A percentile compares a stretch with the other conserved stretches of the same genome.
These are phyloP conservation scores for Rubia occidens DNA, from an alignment of 305 asterid genomes.

Conservation along the genomic window DNA sequence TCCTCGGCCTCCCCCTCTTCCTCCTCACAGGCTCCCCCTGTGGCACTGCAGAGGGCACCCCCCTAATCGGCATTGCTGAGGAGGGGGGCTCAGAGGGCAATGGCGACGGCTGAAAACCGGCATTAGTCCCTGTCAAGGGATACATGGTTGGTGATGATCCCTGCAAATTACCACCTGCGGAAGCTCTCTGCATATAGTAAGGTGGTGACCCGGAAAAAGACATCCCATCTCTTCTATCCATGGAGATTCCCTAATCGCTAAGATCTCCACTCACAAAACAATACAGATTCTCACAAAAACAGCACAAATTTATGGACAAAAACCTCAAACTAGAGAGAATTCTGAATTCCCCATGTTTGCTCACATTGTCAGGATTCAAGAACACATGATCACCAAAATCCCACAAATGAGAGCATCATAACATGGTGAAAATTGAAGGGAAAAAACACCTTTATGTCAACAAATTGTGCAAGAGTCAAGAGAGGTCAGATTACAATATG, in stretches of 20 bases:
- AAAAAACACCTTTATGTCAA: slow-evolving; percentile 8
- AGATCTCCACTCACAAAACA: slow-evolving; percentile 16
- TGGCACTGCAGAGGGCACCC: slow-evolving; percentile 32
- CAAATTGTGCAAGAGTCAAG: background rate
- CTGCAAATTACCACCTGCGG: slow-evolving; percentile 33
- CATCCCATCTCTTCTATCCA: slow-evolving; percentile 75
- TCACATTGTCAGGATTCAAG: slow-evolving; percentile 11
- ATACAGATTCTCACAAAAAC: background rate
- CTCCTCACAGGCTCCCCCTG: slow-evolving; percentile 64
- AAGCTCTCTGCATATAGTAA: slow-evolving; percentile 48
- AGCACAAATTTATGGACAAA: slow-evolving; percentile 5
- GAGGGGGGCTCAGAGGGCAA: slow-evolving; percentile 46
- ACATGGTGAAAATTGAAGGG: background rate
- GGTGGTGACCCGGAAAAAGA: slow-evolving; percentile 44
- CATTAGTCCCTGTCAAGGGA: slow-evolving; percentile 37
- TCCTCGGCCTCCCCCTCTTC: slow-evolving; percentile 74
- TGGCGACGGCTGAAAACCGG: slow-evolving; percentile 39
- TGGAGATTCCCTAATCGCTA: slow-evolving; percentile 21
- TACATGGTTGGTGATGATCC: slow-evolving; percentile 48
- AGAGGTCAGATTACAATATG: background rate
- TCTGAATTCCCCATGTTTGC: background rate
- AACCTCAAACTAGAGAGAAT: background rate
- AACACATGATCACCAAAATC: slow-evolving; percentile 6
- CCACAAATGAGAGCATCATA: background rate
- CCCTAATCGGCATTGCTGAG: slow-evolving; percentile 43